Conservation (phyloP, 495 filamentous ascomycete genomes). For the Trichoderma asperelloides region DNA sequence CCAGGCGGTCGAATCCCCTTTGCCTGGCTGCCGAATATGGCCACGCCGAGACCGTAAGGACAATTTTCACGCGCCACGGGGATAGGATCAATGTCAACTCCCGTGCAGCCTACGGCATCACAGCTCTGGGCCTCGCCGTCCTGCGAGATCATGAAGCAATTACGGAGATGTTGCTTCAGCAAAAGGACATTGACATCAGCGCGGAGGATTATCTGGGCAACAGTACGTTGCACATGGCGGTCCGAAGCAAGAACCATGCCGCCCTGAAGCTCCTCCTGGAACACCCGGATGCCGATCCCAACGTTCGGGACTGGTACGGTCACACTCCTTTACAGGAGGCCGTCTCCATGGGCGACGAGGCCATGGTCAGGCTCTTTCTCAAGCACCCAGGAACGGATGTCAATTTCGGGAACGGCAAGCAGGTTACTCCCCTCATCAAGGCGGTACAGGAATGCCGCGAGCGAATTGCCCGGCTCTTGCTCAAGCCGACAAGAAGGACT, state of each 20-base stretch:
- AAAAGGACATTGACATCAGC: neutral
- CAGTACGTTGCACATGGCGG: neutral
- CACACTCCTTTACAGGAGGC: neutral
- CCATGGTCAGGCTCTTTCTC: neutral
- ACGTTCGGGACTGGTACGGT: neutral
- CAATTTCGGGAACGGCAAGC: neutral
- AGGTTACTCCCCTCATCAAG: neutral
- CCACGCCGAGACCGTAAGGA: neutral
- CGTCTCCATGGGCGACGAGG: neutral
- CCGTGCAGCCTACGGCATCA: neutral
- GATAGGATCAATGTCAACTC: neutral
- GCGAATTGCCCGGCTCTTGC: neutral
- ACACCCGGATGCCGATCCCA: neutral
- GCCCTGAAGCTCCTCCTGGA: neutral
- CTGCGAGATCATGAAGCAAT: neutral
- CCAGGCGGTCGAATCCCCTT: neutral
- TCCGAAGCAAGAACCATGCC: neutral
- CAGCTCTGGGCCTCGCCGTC: neutral
- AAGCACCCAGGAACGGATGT: neutral
- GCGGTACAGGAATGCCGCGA: neutral
- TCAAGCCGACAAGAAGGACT: neutral
- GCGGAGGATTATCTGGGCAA: neutral
- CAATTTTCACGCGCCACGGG: neutral
- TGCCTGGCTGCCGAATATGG: neutral
- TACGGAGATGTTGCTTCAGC: neutral